Percentiles rank a stretch among this genome's conserved stretches.
These are phyloP conservation scores for Scedosporium boydii DNA, from an alignment of 2,329 filamentous ascomycete genomes.

Conservation along the genomic window DNA sequence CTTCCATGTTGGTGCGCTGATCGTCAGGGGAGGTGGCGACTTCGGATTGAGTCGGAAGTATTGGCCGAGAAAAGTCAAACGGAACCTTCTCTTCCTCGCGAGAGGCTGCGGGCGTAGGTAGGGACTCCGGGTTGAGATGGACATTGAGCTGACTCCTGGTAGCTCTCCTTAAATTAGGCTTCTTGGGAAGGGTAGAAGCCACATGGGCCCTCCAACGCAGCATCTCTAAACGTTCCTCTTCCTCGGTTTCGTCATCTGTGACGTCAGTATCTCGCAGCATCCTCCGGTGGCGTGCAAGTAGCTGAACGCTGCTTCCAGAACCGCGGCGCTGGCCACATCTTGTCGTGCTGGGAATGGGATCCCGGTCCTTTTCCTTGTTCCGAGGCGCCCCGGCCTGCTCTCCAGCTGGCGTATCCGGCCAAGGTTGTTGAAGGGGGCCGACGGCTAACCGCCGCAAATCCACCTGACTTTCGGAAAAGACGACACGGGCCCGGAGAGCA, in stretches of 20 bases:
- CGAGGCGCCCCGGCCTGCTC: not conserved
- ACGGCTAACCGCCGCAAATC: constrained; percentile 40
- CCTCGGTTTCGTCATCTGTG: not conserved
- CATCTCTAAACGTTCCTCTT: not conserved
- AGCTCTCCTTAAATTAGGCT: not conserved
- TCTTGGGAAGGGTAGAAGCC: not conserved
- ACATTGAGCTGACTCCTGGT: not conserved
- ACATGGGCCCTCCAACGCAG: not conserved
- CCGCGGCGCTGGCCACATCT: not conserved
- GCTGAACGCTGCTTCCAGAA: constrained; percentile 2
- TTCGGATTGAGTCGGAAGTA: not conserved
- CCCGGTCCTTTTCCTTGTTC: not conserved
- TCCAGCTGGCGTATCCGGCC: not conserved
- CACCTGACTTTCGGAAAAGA: constrained; percentile 55
- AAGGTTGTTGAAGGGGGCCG: not conserved
- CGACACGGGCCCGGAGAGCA: constrained; percentile 52
- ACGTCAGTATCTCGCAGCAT: not conserved
- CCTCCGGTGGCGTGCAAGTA: not conserved
- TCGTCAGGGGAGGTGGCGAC: no score
- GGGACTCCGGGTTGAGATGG: not conserved
- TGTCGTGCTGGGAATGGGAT: not conserved
- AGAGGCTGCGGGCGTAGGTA: not conserved
- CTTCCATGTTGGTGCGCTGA: no score
- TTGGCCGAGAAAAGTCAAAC: not conserved
- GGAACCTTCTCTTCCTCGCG: not conserved